Percentiles rank a stretch among this genome's conserved stretches.
Conservation (phyloP, 768 basidiomycete genomes). For the Tremella mesenterica region DNA sequence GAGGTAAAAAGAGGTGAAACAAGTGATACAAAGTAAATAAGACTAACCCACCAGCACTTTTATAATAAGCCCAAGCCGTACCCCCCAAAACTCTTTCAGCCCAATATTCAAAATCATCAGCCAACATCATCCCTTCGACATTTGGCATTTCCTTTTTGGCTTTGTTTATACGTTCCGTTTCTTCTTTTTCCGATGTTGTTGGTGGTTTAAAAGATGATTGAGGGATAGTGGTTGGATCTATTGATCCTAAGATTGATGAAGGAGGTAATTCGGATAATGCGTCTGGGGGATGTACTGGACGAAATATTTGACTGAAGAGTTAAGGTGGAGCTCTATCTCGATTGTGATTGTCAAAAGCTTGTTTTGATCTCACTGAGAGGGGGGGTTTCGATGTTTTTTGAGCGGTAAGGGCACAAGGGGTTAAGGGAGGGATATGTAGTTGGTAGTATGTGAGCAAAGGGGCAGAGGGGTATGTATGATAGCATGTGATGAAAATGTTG, state of each 20-base stretch:
- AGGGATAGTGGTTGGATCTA: conserved; percentile 43
- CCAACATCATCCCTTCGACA: conserved; percentile 41
- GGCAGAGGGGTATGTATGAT: not conserved
- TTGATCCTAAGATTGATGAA: conserved; percentile 37
- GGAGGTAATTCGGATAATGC: conserved; percentile 41
- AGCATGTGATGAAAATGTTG: not conserved
- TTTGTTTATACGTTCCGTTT: conserved; percentile 38
- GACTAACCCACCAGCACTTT: conserved; percentile 24
- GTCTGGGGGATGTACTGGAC: conserved; percentile 44
- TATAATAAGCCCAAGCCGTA: conserved; percentile 47
- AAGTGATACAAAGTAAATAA: too few species aligned
- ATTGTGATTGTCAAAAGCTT: too few species aligned
- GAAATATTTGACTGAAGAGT: conserved; percentile 37
- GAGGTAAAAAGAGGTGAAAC: too few species aligned
- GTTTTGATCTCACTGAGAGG: too few species aligned
- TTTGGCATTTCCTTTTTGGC: conserved; percentile 38
- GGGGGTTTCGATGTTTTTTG: too few species aligned
- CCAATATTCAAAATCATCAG: conserved; percentile 45
- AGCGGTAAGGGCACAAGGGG: not conserved
- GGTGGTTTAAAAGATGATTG: conserved; percentile 12
- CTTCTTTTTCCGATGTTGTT: conserved; percentile 30
- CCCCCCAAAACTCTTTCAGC: conserved; percentile 44
- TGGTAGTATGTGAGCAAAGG: not conserved
- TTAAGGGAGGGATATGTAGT: not conserved
- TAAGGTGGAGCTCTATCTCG: not conserved